phyloP scores from a whole-genome alignment of 148 eudicot species.

The Rhododendron kiyosumense region DNA sequence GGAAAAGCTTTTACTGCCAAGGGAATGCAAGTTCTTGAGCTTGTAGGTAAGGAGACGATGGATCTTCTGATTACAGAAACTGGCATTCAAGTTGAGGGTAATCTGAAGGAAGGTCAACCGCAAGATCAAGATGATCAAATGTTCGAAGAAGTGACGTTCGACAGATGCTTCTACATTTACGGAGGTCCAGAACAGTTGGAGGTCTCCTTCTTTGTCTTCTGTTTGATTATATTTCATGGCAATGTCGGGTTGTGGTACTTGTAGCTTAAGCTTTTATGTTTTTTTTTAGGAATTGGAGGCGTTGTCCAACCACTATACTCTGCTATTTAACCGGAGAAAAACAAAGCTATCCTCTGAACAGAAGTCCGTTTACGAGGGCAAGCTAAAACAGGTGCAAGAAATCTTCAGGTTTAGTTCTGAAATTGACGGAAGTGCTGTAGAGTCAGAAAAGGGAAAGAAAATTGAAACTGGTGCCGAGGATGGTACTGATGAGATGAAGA shows the following conservation, averaged over 20 bases:
- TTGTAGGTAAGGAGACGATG: constrained; percentile 94
- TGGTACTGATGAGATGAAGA: constrained; percentile 61
- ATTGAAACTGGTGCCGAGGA: constrained; percentile 52
- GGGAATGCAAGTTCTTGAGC: constrained; percentile 92
- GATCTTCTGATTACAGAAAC: constrained; percentile 82
- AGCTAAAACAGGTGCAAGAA: constrained; percentile 81
- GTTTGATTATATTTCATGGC: background rate
- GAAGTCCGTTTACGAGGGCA: constrained; percentile 69
- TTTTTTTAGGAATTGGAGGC: constrained; percentile 78
- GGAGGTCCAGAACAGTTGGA: constrained; percentile 97
- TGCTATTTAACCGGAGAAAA: constrained; percentile 81
- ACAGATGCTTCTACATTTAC: constrained; percentile 91
- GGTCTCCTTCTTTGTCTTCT: constrained; percentile 32
- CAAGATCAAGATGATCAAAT: constrained; percentile 59
- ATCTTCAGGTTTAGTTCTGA: constrained; percentile 66
- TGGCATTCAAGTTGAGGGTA: constrained; percentile 66
- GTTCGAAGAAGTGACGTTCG: constrained; percentile 84
- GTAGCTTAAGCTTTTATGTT: background rate
- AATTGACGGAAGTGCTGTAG: constrained; percentile 39
- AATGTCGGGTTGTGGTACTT: background rate
- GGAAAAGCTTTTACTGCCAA: constrained; percentile 88
- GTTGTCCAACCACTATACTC: constrained; percentile 77
- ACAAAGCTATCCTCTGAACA: constrained; percentile 71
- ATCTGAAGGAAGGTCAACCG: constrained; percentile 33
- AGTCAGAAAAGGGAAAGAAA: constrained; percentile 76